Conservation (phyloP, 352 stramenopile species). For the Phytophthora fragariae region DNA sequence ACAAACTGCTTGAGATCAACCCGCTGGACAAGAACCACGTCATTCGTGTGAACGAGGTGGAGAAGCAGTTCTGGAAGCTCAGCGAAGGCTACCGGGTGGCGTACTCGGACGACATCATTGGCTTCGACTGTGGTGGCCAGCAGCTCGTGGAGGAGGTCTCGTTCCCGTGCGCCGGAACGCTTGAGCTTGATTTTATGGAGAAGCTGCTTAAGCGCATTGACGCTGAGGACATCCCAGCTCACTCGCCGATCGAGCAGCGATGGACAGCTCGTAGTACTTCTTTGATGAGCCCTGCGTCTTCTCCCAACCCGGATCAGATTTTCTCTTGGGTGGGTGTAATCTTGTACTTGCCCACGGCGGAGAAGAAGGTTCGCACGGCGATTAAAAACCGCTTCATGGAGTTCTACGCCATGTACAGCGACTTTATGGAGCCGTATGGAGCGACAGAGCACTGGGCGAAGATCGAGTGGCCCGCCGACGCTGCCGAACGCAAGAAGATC, state of each 20-base stretch:
- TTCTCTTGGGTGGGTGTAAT: slow-evolving; percentile 99
- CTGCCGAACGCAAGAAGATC: slow-evolving; percentile 58
- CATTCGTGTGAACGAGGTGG: slow-evolving; percentile 94
- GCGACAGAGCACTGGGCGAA: slow-evolving; percentile 97
- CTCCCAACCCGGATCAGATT: slow-evolving; percentile 67
- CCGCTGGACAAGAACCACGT: slow-evolving; percentile 94
- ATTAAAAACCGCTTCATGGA: slow-evolving; percentile 94
- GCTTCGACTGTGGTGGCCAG: slow-evolving; percentile 99
- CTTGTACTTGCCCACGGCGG: slow-evolving; percentile 93
- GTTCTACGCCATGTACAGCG: slow-evolving; percentile 92
- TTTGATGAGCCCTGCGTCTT: slow-evolving; percentile 93
- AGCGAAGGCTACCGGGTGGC: slow-evolving; percentile 93
- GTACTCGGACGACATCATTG: slow-evolving; percentile 95
- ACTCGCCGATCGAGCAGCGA: slow-evolving; percentile 98
- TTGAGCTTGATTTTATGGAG: slow-evolving; percentile 95
- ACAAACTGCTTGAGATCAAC: slow-evolving; percentile 83
- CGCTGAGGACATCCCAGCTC: slow-evolving; percentile 92
- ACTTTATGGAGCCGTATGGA: slow-evolving; percentile 90
- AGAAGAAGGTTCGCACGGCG: slow-evolving; percentile 55
- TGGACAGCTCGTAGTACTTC: slow-evolving; percentile 95
- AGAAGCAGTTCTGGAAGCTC: slow-evolving; percentile 96
- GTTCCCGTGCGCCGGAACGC: slow-evolving; percentile 86
- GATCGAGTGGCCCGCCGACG: slow-evolving; percentile 89
- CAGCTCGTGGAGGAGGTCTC: slow-evolving; percentile 98
- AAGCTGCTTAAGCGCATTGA: slow-evolving; percentile 94